These are phyloP conservation scores for Endocarpon pusillum DNA, from an alignment of 495 filamentous ascomycete genomes.

Conservation along the genomic window DNA sequence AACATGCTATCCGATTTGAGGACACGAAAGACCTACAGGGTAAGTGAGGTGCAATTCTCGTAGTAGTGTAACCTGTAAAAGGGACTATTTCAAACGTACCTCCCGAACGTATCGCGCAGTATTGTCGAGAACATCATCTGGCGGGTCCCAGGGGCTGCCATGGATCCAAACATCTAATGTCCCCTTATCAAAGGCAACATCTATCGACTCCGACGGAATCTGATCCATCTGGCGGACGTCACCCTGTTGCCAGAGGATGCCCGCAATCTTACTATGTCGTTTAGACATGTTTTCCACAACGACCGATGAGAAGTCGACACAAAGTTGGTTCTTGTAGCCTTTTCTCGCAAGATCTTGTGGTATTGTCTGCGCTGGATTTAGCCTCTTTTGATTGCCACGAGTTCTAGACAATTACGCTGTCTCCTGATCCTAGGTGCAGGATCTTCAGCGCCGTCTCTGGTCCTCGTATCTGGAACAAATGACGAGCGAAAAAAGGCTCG, in stretches of 20 bases:
- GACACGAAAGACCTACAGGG: conserved; percentile 29
- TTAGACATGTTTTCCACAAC: conserved; percentile 33
- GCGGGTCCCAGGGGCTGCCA: conserved; percentile 39
- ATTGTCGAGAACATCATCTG: conserved; percentile 32
- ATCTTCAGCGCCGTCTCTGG: conserved; percentile 19
- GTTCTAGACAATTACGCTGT: conserved; percentile 26
- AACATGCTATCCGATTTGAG: conserved; percentile 35
- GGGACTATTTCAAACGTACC: conserved; percentile 13
- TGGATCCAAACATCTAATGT: conserved; percentile 46
- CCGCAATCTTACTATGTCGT: conserved; percentile 16
- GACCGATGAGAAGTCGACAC: conserved; percentile 38
- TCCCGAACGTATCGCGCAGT: conserved; percentile 33
- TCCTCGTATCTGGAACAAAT: conserved; percentile 17
- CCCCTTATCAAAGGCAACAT: conserved; percentile 44
- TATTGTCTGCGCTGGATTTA: conserved; percentile 23
- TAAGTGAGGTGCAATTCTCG: conserved; percentile 7
- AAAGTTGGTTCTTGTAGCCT: conserved; percentile 36
- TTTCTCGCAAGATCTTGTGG: conserved; percentile 26
- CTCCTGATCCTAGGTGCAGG: conserved; percentile 41
- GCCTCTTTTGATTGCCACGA: conserved; percentile 3
- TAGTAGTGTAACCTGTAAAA: background rate
- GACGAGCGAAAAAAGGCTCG: conserved; percentile 26
- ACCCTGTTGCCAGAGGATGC: conserved; percentile 29
- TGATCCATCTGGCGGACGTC: conserved; percentile 35
- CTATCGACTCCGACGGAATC: conserved; percentile 21